Evolutionary conservation across 495 filamentous ascomycete genomes (phyloP), one percentile per base, ranked within the genome.

Genomic region (Cryomyces antarcticus): DNA sequence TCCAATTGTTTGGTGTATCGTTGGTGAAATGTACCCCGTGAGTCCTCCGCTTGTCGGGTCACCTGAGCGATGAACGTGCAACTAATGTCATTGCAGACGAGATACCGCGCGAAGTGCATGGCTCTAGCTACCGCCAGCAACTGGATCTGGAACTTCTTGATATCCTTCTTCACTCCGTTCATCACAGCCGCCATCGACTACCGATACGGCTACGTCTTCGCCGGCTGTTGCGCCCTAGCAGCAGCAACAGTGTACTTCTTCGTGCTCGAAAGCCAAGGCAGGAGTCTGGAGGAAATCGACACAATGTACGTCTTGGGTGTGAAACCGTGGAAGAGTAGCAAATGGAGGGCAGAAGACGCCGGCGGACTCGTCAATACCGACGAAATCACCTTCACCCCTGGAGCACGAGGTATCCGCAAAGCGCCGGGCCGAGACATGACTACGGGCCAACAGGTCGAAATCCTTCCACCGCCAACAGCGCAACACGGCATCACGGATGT

Each of bases 121-220:
- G 80, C 76, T 31, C 54, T 86, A 12, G 78, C 79, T 11, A 89
- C 85, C 0, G 75, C 78, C 5, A 70, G 74, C 42, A 93, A 92
- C 65, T 93, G 85, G 85, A 71, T 76, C 43, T 89, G 77, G 78
- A 93, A 92, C 59, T 93, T 88, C 66, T 57, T 88, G 49, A 75
- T 89, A 52, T 74, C 75, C 7, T 84, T 89, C 68, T 81, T 87
- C 63, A 85, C 82, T 2, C 81, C 82, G 5, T 77, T 81, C 58
- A 82, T 83, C 53, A 72, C 67, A 34, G 56, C 56, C 13, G 65
- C 69, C 31, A 87, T 92, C 49, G 66, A 73, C 47, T 88, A 75
- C 61, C 59, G 65, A 27, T 87, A 84, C 60, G 82, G 83, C 31
- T 88, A 81, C 57, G 71, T 92, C 46, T 86, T 88, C 50, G 81